Evolutionary conservation across 2,329 filamentous ascomycete species (phyloP), one percentile per base, ranked within the genome.

Genomic region (Ophiocordyceps unilateralis): DNA sequence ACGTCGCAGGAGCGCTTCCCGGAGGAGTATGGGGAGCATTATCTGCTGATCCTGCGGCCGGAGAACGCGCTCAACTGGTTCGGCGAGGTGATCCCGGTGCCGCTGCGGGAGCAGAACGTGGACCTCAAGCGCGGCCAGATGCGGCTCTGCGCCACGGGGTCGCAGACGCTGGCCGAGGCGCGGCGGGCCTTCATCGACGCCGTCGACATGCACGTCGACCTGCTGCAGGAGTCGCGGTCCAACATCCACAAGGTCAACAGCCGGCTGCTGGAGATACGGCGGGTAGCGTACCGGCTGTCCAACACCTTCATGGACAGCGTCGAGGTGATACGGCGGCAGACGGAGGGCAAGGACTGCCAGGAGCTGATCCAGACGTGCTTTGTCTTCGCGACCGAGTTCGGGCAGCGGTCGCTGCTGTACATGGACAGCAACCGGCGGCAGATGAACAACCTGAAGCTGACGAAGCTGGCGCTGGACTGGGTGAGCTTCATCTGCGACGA

Each of bases 221-320:
- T 94, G 43, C 72, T 93, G 10, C 82, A 94, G 43, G 91, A 96
- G 58, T 85, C 93, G 54, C 76, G 91, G 50, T 93, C 91, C 19
- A 96, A 95, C 56, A 72, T 98, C 34, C 83, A 85, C 48, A 85
- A 93, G 51, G 91, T 98, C 51, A 93, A 96, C 56, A 68, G 80
- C 41, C 83, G 93, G 57, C 67, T 98, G 49, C 89, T 86, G 53
- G 93, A 93, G 58, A 94, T 95, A 53, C 88, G 93, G 53, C 87
- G 88, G 58, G 93, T 93, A 2, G 86, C 89, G 3, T 96, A 93
- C 68, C 94, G 93, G 61, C 71, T 98, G 38, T 94, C 87, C 42
- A 96, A 95, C 62, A 86, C 87, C 7, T 96, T 98, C 62, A 95
- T 98, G 86, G 89, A 96, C 60, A 95, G 87, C 57, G 91, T 98